A percentile compares a stretch with the other conserved stretches of the same genome.
These are phyloP conservation scores for Centaurea solstitialis DNA, from an alignment of 129 eudicot genomes.

Conservation along the genomic window DNA sequence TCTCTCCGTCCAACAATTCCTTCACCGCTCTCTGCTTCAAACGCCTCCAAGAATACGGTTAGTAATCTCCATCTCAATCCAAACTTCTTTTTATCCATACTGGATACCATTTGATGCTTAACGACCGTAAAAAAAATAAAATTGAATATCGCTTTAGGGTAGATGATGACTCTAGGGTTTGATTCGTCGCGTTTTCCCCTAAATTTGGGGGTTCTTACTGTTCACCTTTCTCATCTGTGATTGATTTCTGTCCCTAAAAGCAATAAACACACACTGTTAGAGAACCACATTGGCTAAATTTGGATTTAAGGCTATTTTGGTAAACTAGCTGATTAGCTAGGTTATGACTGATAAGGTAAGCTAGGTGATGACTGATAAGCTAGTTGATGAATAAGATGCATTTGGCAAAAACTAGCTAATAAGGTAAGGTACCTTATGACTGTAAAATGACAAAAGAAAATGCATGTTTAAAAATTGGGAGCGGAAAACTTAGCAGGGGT, in stretches of 20 bases:
- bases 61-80: background rate
- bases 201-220: background rate
- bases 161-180: background rate
- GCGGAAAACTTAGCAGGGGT: too few species aligned
- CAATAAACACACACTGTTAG: too few species aligned
- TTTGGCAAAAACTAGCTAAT: too few species aligned
- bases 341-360: too few species aligned
- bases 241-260: background rate
- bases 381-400: too few species aligned
- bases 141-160: background rate
- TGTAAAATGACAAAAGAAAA: too few species aligned
- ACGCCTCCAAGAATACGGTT: conserved; percentile 59
- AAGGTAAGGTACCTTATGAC: too few species aligned
- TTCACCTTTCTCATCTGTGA: background rate
- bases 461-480: too few species aligned
- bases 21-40: conserved; percentile 29
- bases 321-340: too few species aligned
- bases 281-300: too few species aligned
- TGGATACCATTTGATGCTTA: conserved; percentile 1
- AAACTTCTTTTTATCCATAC: background rate
- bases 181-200: background rate
- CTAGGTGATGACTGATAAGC: too few species aligned
- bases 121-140: background rate
- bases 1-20: conserved; percentile 42
- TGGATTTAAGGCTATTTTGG: too few species aligned